phyloP scores from a whole-genome alignment of 2,329 filamentous ascomycete species.

The Botrytis medusae region DNA sequence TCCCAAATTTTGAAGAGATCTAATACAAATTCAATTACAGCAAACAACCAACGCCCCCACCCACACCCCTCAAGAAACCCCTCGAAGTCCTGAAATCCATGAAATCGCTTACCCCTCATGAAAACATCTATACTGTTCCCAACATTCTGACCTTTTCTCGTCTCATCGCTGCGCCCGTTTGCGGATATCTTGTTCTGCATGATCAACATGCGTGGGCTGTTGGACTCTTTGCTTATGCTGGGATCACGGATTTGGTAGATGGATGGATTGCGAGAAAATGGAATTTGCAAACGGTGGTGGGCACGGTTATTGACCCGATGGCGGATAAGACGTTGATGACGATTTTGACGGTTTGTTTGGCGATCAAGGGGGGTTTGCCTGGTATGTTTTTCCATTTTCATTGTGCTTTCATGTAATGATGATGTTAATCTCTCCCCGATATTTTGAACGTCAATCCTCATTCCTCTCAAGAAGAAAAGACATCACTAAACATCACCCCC shows the following conservation, averaged over 20 bases:
- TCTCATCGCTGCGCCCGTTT: conserved; percentile 75
- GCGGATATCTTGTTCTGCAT: conserved; percentile 86
- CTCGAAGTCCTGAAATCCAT: conserved; percentile 34
- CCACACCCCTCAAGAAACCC: conserved; percentile 26
- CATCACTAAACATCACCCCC: background rate
- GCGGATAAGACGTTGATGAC: conserved; percentile 98
- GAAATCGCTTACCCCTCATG: conserved; percentile 51
- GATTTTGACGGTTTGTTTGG: conserved; percentile 80
- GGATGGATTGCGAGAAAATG: conserved; percentile 89
- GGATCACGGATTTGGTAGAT: conserved; percentile 87
- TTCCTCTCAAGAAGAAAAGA: background rate
- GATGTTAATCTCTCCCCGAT: background rate
- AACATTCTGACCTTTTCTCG: conserved; percentile 90
- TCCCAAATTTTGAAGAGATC: background rate
- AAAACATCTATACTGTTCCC: conserved; percentile 97
- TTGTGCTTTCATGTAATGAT: background rate
- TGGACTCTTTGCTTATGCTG: conserved; percentile 87
- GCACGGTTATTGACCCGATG: conserved; percentile 93
- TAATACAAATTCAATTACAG: background rate
- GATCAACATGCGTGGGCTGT: conserved; percentile 78
- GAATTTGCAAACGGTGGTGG: conserved; percentile 89
- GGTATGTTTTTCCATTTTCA: conserved; percentile 49
- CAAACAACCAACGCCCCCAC: background rate
- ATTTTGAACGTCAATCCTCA: background rate
- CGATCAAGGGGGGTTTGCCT: conserved; percentile 78